Conservation (phyloP, 345 rosid genomes). For the Rhodamnia rubescens region DNA sequence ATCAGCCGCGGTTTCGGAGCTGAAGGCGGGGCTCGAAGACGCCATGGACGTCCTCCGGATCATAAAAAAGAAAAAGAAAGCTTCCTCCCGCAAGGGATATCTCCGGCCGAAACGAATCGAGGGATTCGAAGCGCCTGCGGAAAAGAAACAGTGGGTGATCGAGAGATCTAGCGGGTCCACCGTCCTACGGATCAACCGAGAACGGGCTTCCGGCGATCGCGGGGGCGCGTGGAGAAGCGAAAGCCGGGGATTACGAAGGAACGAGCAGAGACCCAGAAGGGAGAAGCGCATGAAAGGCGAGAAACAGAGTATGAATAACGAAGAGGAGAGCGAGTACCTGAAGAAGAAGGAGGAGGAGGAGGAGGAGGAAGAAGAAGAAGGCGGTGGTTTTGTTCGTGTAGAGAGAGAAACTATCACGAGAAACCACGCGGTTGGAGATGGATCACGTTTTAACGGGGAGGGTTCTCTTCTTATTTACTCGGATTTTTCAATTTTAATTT, state of each 20-base stretch:
- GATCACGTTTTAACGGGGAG: constrained; percentile 12
- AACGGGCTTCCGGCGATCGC: background rate
- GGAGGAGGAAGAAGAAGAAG: background rate
- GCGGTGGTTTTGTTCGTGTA: background rate
- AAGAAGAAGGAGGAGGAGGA: background rate
- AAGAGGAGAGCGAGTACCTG: background rate
- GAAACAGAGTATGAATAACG: background rate
- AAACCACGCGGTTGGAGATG: constrained; percentile 26
- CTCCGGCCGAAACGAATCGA: background rate
- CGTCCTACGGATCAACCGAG: too few relatives aligned
- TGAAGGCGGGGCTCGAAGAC: background rate
- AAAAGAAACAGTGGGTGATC: background rate
- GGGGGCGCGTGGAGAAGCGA: too few relatives aligned
- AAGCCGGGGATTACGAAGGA: background rate
- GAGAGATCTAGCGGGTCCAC: background rate
- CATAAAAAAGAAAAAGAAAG: too few relatives aligned
- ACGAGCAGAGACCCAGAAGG: background rate
- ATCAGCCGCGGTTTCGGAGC: background rate
- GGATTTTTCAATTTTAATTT: background rate
- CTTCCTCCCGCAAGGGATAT: background rate
- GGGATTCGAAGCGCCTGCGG: background rate
- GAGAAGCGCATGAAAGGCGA: background rate
- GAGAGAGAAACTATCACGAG: constrained; percentile 17
- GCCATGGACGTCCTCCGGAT: background rate
- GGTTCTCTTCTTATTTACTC: background rate